These are phyloP conservation scores for Claviceps pusilla DNA, from an alignment of 2,329 filamentous ascomycete species.

Conservation along the genomic window DNA sequence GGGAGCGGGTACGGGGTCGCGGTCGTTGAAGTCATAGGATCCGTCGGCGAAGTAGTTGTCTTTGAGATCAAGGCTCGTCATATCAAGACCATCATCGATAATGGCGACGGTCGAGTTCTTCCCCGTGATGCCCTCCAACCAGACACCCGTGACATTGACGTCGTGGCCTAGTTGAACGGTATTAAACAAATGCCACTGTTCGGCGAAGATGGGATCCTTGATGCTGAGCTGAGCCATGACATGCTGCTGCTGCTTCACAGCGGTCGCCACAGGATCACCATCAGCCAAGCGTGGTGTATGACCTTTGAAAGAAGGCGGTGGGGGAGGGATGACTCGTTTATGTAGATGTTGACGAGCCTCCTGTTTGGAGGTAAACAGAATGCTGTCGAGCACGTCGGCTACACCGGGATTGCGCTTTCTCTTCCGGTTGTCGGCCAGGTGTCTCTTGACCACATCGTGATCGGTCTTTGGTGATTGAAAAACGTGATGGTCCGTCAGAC, in stretches of 20 bases:
- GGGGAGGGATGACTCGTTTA: conserved; percentile 34
- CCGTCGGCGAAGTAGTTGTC: conserved; percentile 87
- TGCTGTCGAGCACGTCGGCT: conserved; percentile 50
- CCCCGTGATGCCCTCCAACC: conserved; percentile 81
- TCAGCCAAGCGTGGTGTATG: conserved; percentile 9
- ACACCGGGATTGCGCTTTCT: conserved; percentile 43
- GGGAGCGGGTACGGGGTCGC: conserved; percentile 62
- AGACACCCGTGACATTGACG: conserved; percentile 88
- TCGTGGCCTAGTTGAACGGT: conserved; percentile 69
- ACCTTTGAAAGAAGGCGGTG: conserved; percentile 12
- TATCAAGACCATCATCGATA: conserved; percentile 89
- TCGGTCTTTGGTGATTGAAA: conserved; percentile 58
- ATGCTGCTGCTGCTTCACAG: conserved; percentile 41
- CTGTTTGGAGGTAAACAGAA: conserved; percentile 70
- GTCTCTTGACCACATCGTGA: conserved; percentile 42
- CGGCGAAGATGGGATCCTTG: conserved; percentile 73
- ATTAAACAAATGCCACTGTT: conserved; percentile 95
- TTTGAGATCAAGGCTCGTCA: conserved; percentile 84
- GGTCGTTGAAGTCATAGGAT: conserved; percentile 93
- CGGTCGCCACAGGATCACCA: conserved; percentile 18
- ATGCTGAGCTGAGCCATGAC: conserved; percentile 59
- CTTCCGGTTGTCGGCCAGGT: conserved; percentile 38
- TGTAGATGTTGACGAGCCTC: conserved; percentile 34
- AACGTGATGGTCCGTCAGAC: conserved; percentile 67
- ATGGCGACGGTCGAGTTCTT: conserved; percentile 82